Evolutionary conservation across 805 yeast species (phyloP), one percentile per base, ranked within the genome.

Genomic region (Cyberlindnera samutprakarnensis): DNA sequence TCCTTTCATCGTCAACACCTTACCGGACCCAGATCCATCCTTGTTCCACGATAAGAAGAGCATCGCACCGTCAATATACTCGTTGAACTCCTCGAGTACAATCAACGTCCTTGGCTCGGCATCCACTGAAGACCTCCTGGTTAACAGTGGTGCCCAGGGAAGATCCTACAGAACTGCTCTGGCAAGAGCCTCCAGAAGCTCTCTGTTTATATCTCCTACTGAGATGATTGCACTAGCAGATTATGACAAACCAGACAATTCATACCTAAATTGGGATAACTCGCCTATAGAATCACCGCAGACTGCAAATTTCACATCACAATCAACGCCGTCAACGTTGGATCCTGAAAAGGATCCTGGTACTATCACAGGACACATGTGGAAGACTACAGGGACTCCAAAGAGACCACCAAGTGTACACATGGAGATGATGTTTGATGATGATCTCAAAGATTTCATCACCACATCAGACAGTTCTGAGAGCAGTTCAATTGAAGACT

Each of bases 151-250:
- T 8, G n/a, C 9, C 41, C 42, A 39, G 17, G 54, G 56, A 5
- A 39, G 49, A 43, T 34, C 46, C 7, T 51, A 44, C 29, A 42
- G 49, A 39, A 43, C 37, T 18, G 51, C 56, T 1, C 19, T 46
- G 5, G 27, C 38, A 28, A 41, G 35, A 35, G 46, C 47, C 3
- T 51, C 58, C 14, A 47, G 75, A 38, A 53, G 55, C 9, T 68
- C 75, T 5, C 57, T 72, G 68, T 70, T 68, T 37, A 58, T 72
- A 14, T 69, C 75, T 17, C 78, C 78, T 3, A 69, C 72, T 4
- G 61, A 62, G 38, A 13, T 28, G 33, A 39, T 37, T 11, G 32
- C 22, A 2, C 21, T 25, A 40, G 27, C 44, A 44, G 17, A 32
- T 32, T 7, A 30, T 33, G 11, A 24, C 26, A 13, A 7, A 13